phyloP scores from a whole-genome alignment of 345 rosid genomes.

The Arabidopsis suecica region DNA sequence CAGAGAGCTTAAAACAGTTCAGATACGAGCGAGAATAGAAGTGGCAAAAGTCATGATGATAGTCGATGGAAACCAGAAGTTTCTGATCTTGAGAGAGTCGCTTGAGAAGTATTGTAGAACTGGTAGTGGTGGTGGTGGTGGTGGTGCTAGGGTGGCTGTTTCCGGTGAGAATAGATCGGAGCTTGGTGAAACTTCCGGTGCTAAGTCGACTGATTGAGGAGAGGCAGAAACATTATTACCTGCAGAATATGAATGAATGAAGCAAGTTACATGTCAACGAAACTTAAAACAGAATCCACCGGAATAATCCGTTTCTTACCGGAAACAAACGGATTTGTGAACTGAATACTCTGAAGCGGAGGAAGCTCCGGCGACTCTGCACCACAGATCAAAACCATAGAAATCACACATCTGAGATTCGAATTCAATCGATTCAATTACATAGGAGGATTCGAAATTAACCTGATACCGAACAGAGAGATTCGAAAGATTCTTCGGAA shows the following conservation, averaged over 20 bases:
- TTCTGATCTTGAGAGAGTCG: conserved; percentile 17
- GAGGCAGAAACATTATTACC: conserved; percentile 38
- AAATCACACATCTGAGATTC: neutral
- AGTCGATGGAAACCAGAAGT: conserved; percentile 26
- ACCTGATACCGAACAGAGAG: conserved; percentile 58
- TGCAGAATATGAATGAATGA: conserved; percentile 33
- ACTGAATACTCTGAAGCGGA: conserved; percentile 52
- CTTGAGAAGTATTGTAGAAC: neutral
- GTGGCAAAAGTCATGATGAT: conserved; percentile 20
- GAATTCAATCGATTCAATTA: neutral
- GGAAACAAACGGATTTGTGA: conserved; percentile 44
- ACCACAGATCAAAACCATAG: conserved; percentile 24
- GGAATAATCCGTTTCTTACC: conserved; percentile 34
- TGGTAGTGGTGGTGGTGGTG: conserved; percentile 20
- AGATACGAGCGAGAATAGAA: conserved; percentile 31
- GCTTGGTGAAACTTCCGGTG: conserved; percentile 39
- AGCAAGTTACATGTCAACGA: conserved; percentile 23
- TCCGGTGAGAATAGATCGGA: conserved; percentile 39
- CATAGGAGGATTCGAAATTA: neutral
- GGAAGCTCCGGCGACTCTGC: conserved; percentile 54
- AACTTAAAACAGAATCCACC: conserved; percentile 2
- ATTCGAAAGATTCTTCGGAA: conserved; percentile 45
- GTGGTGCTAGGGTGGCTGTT: conserved; percentile 29
- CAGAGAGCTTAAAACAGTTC: neutral
- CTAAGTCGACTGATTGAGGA: conserved; percentile 30